Base-by-base conservation (phyloP, 495 filamentous ascomycete genomes). In the Lasiosphaeriaceae sp. region DNA sequence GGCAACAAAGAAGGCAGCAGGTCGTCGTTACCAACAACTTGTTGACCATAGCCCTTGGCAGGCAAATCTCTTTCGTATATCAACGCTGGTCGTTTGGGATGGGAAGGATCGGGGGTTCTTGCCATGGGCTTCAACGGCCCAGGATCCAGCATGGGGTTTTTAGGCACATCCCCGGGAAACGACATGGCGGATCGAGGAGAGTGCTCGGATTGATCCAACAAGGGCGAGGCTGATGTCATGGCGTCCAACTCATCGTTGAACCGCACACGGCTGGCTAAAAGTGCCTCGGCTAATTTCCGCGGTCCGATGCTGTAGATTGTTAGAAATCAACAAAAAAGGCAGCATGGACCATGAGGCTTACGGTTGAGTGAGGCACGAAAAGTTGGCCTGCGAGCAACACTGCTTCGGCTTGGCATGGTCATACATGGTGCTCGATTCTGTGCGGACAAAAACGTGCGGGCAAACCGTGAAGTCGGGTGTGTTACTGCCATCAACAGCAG, bases 241-340 rank as follows among this genome's bases (percentile, higher is more conserved):
- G 45, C 48, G 21, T 47, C 23, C 20, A 12, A 12, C 1, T 20
- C 16, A 16, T 52, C 29, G 6, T 52, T 7, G 21, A n/a, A 52
- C 35, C 19, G 50, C 50, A 23, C 12, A 20, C 50, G 29, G 19
- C 31, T 43, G 3, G 50, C 35, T 20, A 52, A 11, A 20, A 74
- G 77, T 58, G 69, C 78, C 69, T 82, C 84, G 9, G 83, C 84
- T 29, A 88, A 62, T 60, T 88, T 89, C 56, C 86, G 78, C 16
- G 86, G 86, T 0, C 85, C 86, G 55, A 65, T 63, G 14, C 72
- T 75, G 46, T 11, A 31, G 2, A 16, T 34, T 26, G 43, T 66
- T 51, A 65, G 63, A 31, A 55, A 23, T 2, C 14, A 12, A 39
- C 37, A 46, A 3, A n/a, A 49, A 23, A 17, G 6, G 24, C n/a